Conservation (phyloP, 2,329 filamentous ascomycete genomes). For the Claviceps sp. region DNA sequence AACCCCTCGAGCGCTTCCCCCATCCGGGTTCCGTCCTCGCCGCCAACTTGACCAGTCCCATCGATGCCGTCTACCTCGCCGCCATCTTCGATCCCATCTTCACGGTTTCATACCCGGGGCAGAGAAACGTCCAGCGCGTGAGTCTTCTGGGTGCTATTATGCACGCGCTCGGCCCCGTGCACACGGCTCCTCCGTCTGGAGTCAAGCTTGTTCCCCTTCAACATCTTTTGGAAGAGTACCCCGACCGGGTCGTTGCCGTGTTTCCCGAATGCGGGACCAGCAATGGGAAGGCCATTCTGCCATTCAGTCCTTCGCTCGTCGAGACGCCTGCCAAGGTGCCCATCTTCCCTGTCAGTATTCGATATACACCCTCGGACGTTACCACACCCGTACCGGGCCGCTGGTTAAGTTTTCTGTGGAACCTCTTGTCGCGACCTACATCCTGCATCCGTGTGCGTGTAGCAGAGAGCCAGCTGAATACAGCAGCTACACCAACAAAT, state of each 20-base stretch:
- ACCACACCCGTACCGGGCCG: slow-evolving; percentile 76
- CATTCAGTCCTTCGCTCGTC: slow-evolving; percentile 66
- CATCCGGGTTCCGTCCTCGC: slow-evolving; percentile 72
- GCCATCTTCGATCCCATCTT: slow-evolving; percentile 96
- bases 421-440: slow-evolving; percentile 67
- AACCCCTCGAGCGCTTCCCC: slow-evolving; percentile 62
- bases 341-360: slow-evolving; percentile 82
- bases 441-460: slow-evolving; percentile 87
- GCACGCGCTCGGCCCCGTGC: slow-evolving; percentile 53
- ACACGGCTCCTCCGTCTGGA: slow-evolving; percentile 28
- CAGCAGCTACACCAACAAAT: slow-evolving; percentile 23
- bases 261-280: slow-evolving; percentile 93
- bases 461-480: slow-evolving; percentile 56
- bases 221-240: slow-evolving; percentile 52
- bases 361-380: slow-evolving; percentile 79
- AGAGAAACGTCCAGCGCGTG: slow-evolving; percentile 60
- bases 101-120: slow-evolving; percentile 67
- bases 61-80: slow-evolving; percentile 87
- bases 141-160: slow-evolving; percentile 63
- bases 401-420: slow-evolving; percentile 69
- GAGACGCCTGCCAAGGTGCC: slow-evolving; percentile 51
- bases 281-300: slow-evolving; percentile 81
- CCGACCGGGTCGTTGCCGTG: slow-evolving; percentile 64
- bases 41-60: slow-evolving; percentile 78
- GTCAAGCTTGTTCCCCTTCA: slow-evolving; percentile 45